A percentile compares a stretch with the other conserved stretches of the same genome.
Evolutionary conservation across 441 rosid genomes (phyloP).

Genomic region (Populus hybrid): DNA sequence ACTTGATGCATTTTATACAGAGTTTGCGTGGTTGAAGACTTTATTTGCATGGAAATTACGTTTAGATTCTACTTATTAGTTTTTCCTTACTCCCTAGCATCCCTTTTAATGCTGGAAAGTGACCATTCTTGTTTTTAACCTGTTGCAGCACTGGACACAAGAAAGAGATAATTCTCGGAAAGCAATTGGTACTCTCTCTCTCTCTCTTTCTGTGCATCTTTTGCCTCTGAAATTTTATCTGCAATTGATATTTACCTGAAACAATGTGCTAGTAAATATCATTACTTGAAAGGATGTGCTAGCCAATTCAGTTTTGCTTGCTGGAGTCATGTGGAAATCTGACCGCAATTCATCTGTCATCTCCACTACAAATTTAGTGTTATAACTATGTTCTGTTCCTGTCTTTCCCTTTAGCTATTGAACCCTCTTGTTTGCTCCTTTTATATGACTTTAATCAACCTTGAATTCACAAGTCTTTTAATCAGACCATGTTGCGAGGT

Average conservation of each 20-base stretch:
- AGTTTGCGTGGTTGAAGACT: background rate
- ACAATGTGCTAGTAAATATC: background rate
- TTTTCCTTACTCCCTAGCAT: background rate
- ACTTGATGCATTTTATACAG: background rate
- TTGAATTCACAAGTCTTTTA: background rate
- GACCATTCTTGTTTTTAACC: slow-evolving; percentile 17
- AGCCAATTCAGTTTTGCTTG: background rate
- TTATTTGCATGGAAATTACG: background rate
- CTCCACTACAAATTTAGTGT: background rate
- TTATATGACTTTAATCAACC: background rate
- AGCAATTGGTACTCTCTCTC: slow-evolving; percentile 48
- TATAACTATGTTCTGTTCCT: background rate
- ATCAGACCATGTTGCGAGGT: background rate
- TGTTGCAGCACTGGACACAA: slow-evolving; percentile 77
- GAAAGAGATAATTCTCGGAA: slow-evolving; percentile 69
- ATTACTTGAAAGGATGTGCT: background rate
- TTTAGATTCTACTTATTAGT: background rate
- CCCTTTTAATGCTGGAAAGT: background rate
- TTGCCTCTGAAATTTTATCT: background rate
- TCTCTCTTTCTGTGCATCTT: background rate
- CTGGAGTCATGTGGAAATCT: background rate
- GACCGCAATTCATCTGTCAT: background rate
- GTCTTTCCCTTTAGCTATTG: background rate
- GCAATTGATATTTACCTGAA: background rate
- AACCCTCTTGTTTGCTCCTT: background rate